Evolutionary conservation across 495 filamentous ascomycete genomes (phyloP).

Genomic region (Cladorrhinum samala): DNA sequence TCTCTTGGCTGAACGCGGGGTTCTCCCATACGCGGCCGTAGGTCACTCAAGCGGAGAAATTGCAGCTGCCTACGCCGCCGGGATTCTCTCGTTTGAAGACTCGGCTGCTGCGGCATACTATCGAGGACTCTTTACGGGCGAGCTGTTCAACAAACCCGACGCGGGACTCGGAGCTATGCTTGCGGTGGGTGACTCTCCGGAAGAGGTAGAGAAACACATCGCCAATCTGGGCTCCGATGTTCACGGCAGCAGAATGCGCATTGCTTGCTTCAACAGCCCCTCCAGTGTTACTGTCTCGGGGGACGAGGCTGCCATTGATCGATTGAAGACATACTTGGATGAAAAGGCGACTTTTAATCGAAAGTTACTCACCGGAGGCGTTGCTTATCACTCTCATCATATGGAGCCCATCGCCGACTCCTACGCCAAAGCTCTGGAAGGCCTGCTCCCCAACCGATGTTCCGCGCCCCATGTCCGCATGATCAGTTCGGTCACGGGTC

Average conservation of each 20-base stretch:
- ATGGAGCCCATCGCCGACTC: slow-evolving; percentile 32
- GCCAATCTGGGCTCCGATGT: slow-evolving; percentile 2
- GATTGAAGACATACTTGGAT: slow-evolving; percentile 24
- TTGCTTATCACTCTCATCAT: slow-evolving; percentile 50
- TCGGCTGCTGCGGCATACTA: neutral
- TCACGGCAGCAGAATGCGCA: slow-evolving; percentile 18
- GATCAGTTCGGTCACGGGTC: neutral
- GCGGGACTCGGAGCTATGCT: neutral
- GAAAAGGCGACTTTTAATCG: slow-evolving; percentile 31
- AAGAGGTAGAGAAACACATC: neutral
- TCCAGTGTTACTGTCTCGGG: slow-evolving; percentile 34
- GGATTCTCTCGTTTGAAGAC: neutral
- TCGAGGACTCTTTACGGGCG: neutral
- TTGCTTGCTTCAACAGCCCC: slow-evolving; percentile 41
- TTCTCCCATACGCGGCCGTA: neutral
- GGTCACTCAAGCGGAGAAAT: neutral
- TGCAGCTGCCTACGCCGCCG: neutral
- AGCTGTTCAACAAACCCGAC: neutral
- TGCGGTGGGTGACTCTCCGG: neutral
- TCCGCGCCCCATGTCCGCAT: slow-evolving; percentile 8
- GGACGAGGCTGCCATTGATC: slow-evolving; percentile 26
- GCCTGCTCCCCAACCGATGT: slow-evolving; percentile 8
- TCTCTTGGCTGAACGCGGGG: slow-evolving; percentile 23
- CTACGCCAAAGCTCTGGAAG: slow-evolving; percentile 28
- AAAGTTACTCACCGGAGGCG: slow-evolving; percentile 31